Conservation (phyloP, 768 basidiomycete genomes). For the Trametes punicea region DNA sequence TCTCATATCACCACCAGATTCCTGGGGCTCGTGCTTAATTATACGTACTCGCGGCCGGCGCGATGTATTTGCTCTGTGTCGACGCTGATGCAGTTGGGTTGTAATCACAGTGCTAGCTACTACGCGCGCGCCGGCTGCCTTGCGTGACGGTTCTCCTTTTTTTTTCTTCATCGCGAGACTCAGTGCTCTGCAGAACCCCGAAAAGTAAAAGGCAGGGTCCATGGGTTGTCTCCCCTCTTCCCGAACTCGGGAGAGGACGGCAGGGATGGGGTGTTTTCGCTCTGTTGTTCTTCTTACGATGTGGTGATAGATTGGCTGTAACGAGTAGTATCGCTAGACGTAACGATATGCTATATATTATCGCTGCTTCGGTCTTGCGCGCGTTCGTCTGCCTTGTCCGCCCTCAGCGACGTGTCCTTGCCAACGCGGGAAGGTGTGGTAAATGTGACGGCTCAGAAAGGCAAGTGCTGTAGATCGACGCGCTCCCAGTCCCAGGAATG, state of each 20-base stretch:
- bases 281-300: background rate
- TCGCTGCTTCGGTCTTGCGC: background rate
- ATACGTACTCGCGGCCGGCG: conserved; percentile 4
- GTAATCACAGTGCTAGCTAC: background rate
- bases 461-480: conserved; percentile 12
- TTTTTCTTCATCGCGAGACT: too few relatives aligned
- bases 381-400: too few relatives aligned
- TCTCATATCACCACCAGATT: background rate
- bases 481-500: too few relatives aligned
- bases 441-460: background rate
- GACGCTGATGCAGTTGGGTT: background rate
- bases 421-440: too few relatives aligned
- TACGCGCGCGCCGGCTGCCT: background rate
- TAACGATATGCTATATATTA: background rate
- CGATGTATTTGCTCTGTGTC: background rate
- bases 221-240: too few relatives aligned
- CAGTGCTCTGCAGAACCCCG: too few relatives aligned
- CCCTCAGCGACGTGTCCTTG: too few relatives aligned
- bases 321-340: background rate
- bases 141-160: background rate
- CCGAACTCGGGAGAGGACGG: too few relatives aligned
- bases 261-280: too few relatives aligned
- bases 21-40: background rate
- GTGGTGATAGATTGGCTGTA: background rate
- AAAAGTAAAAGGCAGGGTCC: too few relatives aligned